Evolutionary conservation across 306 rosid species (phyloP), one percentile per base, ranked within the genome.

Genomic region (Glycyrrhiza uralensis): DNA sequence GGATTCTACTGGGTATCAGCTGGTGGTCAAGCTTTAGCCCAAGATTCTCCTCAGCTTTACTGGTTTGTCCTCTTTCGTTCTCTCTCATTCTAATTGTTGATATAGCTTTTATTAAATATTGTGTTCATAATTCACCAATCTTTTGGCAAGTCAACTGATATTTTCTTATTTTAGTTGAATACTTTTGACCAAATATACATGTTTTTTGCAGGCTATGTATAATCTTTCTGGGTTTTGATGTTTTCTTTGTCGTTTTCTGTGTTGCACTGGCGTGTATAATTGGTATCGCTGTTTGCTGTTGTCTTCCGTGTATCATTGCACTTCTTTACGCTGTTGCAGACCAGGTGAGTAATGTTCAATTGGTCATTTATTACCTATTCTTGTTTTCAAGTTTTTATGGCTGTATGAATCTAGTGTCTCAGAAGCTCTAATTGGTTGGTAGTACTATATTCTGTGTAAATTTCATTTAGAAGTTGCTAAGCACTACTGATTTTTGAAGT

Each of bases 1-100:
- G 98, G 98, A 49, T 94, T 94, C 85, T 94, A 89, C 85, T 94
- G 98, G 98, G 92, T 91, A 77, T 94, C 98, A 28, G 91, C 96
- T 0, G 96, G 96, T 51, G 89, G 94, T 58, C 96, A 87, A 79
- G 9, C 72, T 64, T 83, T 91, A 79, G 91, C 92, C 28, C 85
- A 30, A 9, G 83, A 64, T 63, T 89, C 98, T 32, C 96, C 97
- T 35, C 87, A 82, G 82, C 96, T 94, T 64, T 94, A 91, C 87
- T 94, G 98, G 98, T 94, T 72, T 69, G 89, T 79, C 50, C 71
- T 74, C 58, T 33, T 45, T 28, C 38, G 11, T 19, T 46, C 65
- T 69, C 51, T 54, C 72, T 71, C 12, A 18, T 19, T 79, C 74
- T 35, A 69, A 26, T 35, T 47, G 70, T 56, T 50, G 19, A 57